These are phyloP conservation scores for Agaricus blazei DNA, from an alignment of 768 basidiomycete species.

Conservation along the genomic window DNA sequence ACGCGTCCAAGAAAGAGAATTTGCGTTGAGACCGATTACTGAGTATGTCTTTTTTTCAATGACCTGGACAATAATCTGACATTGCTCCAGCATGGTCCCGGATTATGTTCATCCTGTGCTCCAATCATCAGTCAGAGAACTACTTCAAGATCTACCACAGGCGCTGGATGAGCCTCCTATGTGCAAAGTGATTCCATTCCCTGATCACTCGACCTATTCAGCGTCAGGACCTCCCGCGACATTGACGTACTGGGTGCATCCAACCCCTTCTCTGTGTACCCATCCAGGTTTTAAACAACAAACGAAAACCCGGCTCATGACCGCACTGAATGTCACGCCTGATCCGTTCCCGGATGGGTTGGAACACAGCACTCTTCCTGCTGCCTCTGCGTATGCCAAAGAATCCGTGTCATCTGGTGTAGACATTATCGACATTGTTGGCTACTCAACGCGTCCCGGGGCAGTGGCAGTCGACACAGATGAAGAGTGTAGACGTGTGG, in stretches of 20 bases:
- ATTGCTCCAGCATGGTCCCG: slow-evolving; percentile 69
- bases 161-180: slow-evolving; percentile 39
- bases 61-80: background rate
- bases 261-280: slow-evolving; percentile 10
- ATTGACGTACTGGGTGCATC: slow-evolving; percentile 45
- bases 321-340: slow-evolving; percentile 88
- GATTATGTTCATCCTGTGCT: slow-evolving; percentile 60
- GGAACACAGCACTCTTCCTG: slow-evolving; percentile 41
- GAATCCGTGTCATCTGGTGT: slow-evolving; percentile 53
- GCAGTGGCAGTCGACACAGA: slow-evolving; percentile 58
- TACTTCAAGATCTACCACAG: slow-evolving; percentile 39
- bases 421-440: slow-evolving; percentile 87
- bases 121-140: slow-evolving; percentile 36
- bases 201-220: slow-evolving; percentile 26
- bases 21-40: slow-evolving; percentile 80
- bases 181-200: slow-evolving; percentile 74
- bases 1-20: slow-evolving; percentile 78
- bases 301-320: slow-evolving; percentile 72
- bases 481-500: slow-evolving; percentile 71
- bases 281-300: slow-evolving; percentile 2
- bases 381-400: slow-evolving; percentile 50
- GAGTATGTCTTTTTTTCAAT: slow-evolving; percentile 57
- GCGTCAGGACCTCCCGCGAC: slow-evolving; percentile 38
- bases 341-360: slow-evolving; percentile 96
- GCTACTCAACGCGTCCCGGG: slow-evolving; percentile 87